Evolutionary conservation across 2,329 filamentous ascomycete species (phyloP), one percentile per base, ranked within the genome.

Genomic region (Penicillium sp.): DNA sequence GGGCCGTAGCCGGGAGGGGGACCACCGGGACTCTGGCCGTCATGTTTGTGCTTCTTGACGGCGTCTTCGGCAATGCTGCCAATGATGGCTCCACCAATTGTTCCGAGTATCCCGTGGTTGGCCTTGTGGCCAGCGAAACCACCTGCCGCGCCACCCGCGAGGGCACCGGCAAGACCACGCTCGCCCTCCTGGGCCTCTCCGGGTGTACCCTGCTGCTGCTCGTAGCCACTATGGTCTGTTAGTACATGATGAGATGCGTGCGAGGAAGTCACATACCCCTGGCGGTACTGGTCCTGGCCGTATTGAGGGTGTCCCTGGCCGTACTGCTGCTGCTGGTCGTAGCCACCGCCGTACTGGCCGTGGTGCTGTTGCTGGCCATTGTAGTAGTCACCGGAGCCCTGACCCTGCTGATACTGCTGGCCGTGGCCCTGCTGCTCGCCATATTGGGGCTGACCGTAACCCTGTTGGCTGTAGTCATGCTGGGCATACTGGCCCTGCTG

Each of bases 61-160:
- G 69, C 69, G 47, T 77, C 75, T 56, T 77, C 71, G 5, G 72
- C 66, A 46, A 75, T 63, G 53, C 69, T 72, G 42, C 75, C 75
- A 6, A 73, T 64, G 53, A 77, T 72, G 28, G 75, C 75, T 37
- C 75, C 75, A 50, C 73, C 74, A 37, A 77, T 66, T 5, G 74
- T 69, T 50, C 75, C 75, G 44, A 77, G 67, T 59, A 77, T 63
- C 27, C 75, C 75, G 62, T 77, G 75, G 55, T 72, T 66, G 54
- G 69, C 72, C 61, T 77, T 72, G 66, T 74, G 70, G 49, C 75
- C 75, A 20, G 66, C 70, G 43, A 69, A 76, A 29, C 70, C 74
- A 48, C 75, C 75, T n/a, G 72, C 67, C 8, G 72, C 64, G 55
- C 73, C 74, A 49, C 75, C 75, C 27, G 73, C 73, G 39, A 76